Evolutionary conservation across 768 basidiomycete species (phyloP), one percentile per base, ranked within the genome.

Genomic region (Hygrocybe punicea): DNA sequence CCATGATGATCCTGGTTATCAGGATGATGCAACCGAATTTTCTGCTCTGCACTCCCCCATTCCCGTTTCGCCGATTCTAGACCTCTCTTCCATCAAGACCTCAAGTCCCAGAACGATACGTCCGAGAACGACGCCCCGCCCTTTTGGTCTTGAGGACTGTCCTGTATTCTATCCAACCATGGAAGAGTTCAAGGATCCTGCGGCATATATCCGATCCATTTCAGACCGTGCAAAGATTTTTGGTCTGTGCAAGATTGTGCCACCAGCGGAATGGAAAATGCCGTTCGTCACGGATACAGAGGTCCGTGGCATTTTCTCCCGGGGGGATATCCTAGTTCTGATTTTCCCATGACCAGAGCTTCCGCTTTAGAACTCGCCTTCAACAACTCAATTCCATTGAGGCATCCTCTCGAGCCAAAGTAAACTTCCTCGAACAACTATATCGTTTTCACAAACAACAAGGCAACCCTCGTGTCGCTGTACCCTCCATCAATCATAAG

Each of bases 391-490:
- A 98, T 71, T 94, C 92, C 60, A 93, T 99, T 62, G 96, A 98
- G 75, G 97, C 97, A 14, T 91, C 95, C 35, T 95, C 94, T 58
- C 80, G 97, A 63, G 96, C 97, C 51, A 97, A 95, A 73, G 76
- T 98, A 71, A 98, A 97, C 77, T 98, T 97, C 74, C 75, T 98
- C 62, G 96, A 98, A 71, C 93, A 97, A 73, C 82, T 99, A 49
- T 95, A 95, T 73, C 89, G 92, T 64, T 99, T 89, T 71, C 97
- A 98, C 74, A 88, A 91, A 65, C 95, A 98, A 71, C 93, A 95
- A 74, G 93, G 93, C 48, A 93, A 93, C 69, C 79, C 85, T 58
- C 85, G 90, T 62, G 87, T 98, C 23, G 86, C 86, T n/a, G 88
- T 98, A 34, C 97, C 97, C 57, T 89, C 89, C 33, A 92, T 99